These are phyloP conservation scores for Trametes polyzona DNA, from an alignment of 1,284 basidiomycete species.

Conservation along the genomic window DNA sequence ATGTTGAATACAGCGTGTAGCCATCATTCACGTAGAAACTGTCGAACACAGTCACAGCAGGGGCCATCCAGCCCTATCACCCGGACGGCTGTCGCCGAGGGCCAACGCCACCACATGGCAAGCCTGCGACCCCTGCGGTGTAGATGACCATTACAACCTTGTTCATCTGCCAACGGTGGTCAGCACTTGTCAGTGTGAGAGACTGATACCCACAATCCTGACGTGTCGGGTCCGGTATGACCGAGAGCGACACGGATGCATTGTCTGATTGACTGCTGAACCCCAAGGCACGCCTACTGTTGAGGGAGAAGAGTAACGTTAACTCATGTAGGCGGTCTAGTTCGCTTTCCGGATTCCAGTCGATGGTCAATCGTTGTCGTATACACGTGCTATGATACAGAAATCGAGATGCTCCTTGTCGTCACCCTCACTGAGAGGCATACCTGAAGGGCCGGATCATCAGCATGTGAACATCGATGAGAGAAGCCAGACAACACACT, in stretches of 20 bases:
- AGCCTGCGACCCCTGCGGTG: background rate
- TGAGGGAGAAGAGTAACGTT: background rate
- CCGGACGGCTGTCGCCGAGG: too few species aligned
- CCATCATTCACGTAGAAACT: too few species aligned
- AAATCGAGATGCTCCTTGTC: background rate
- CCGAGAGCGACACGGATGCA: background rate
- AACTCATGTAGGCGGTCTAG: too few species aligned
- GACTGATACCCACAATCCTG: background rate
- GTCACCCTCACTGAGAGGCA: background rate
- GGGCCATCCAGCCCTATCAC: too few species aligned
- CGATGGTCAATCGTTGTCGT: background rate
- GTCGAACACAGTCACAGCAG: too few species aligned
- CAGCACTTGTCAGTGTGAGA: background rate
- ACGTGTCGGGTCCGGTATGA: background rate
- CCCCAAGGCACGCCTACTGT: too few species aligned
- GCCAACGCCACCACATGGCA: background rate
- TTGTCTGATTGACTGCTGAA: too few species aligned
- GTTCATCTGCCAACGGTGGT: background rate
- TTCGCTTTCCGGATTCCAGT: too few species aligned
- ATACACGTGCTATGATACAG: constrained; percentile 3
- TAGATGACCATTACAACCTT: too few species aligned
- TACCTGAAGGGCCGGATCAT: background rate
- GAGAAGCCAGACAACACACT: constrained; percentile 44
- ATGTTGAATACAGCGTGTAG: too few species aligned
- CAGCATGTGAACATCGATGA: background rate